These are phyloP conservation scores for Globisporangium heterothallicum DNA, from an alignment of 352 stramenopile species.

Conservation along the genomic window DNA sequence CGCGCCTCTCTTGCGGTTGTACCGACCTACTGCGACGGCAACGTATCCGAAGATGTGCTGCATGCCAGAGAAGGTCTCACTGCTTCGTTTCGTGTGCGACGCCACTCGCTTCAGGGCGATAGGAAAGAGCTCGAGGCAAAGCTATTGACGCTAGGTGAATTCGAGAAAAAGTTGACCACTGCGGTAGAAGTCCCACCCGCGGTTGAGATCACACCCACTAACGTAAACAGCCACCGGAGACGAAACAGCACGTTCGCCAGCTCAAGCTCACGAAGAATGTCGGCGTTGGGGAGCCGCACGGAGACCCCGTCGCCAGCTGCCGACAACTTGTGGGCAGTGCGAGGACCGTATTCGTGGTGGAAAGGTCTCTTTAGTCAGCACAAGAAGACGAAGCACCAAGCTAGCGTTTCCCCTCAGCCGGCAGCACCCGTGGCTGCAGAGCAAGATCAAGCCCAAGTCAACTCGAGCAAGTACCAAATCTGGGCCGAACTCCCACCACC, in stretches of 20 bases:
- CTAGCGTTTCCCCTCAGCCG: background rate
- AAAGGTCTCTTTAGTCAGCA: background rate
- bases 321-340: background rate
- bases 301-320: background rate
- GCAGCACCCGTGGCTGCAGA: background rate
- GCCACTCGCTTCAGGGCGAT: constrained; percentile 32
- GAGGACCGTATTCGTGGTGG: background rate
- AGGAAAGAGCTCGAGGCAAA: constrained; percentile 14
- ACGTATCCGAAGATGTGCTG: background rate
- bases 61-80: constrained; percentile 1
- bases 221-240: background rate
- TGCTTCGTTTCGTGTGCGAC: constrained; percentile 11
- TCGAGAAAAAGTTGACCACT: constrained; percentile 7
- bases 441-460: background rate
- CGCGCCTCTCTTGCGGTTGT: constrained; percentile 26
- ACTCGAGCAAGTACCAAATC: constrained; percentile 17
- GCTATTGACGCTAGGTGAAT: constrained; percentile 14
- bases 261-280: background rate
- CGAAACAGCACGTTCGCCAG: constrained; percentile 1
- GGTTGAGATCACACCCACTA: background rate
- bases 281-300: background rate
- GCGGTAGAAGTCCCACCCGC: constrained; percentile 1
- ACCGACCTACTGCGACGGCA: constrained; percentile 18
- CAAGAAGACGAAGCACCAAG: background rate
- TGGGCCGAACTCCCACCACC: constrained; percentile 9